Base-by-base conservation (phyloP, 1,284 basidiomycete species). In the Ustilago trichophora region DNA sequence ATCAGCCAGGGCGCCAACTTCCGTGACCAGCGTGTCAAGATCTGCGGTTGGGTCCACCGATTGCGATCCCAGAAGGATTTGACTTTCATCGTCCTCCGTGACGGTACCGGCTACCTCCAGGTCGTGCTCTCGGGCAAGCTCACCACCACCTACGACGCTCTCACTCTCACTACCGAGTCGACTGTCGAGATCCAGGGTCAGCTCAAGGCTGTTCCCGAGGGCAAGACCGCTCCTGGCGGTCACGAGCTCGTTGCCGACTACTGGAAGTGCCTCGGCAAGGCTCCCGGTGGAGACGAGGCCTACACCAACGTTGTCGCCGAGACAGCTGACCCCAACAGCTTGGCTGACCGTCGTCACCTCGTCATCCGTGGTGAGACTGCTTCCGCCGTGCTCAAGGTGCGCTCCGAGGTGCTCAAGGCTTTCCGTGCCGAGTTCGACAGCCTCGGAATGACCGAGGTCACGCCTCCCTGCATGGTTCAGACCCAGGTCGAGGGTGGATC, bases 31-130 rank as follows among this genome's bases (percentile, higher is more conserved):
- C 89, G 93, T 67, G 88, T 98, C 58, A 87, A 91, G 45, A 88
- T 97, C n/a, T 90, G 87, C 64, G 96, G 94, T 73, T 99, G 96
- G 96, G 92, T 98, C 0, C 95, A 98, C 83, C 89, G 95, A 76
- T 85, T 93, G 55, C 90, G 96, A 49, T 87, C 65, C 36, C 79
- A 81, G 49, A 95, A 96, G 78, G 93, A 89, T 63, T 90, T 97
- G 82, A 93, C 90, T 69, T 99, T 99, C 83, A 83, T 98, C 70
- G 89, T 96, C 51, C 85, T 98, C 45, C 89, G 96, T 47, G 96
- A 99, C 82, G 96, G 96, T n/a, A 96, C 93, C 16, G 95, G 94
- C 5, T 96, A 91, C 83, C 86, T 98, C 15, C 96, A 99, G 83
- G 88, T 88, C 48, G 87, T 99, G 19, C 85, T 99, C 16, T 88